phyloP scores from a whole-genome alignment of 2,329 filamentous ascomycete genomes.

The Clonostachys chloroleuca region DNA sequence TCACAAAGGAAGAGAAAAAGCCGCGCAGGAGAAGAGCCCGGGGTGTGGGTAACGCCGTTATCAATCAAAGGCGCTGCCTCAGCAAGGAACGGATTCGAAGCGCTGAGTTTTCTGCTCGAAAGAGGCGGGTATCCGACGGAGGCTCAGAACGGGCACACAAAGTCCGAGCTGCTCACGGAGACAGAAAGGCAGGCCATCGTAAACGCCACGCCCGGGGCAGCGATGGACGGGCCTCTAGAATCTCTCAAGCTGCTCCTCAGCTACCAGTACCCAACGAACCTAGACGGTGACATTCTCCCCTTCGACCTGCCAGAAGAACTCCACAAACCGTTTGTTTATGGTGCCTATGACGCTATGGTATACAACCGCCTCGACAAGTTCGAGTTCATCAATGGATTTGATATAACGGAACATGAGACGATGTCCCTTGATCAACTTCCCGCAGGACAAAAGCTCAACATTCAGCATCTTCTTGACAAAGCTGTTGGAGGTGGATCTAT shows the following conservation, averaged over 20 bases:
- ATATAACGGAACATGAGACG: constrained; percentile 1
- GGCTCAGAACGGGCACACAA: constrained; percentile 1
- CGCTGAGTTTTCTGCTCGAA: constrained; percentile 1
- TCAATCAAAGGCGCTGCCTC: neutral
- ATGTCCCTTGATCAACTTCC: constrained; percentile 3
- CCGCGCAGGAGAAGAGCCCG: neutral
- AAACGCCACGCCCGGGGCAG: neutral
- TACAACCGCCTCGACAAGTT: neutral
- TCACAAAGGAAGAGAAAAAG: too few relatives aligned
- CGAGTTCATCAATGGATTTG: constrained; percentile 6
- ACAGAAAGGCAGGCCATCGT: neutral
- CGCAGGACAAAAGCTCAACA: constrained; percentile 2
- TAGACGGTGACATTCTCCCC: constrained; percentile 2
- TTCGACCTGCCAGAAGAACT: constrained; percentile 1
- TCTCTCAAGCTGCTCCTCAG: constrained; percentile 1
- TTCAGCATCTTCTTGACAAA: constrained; percentile 2
- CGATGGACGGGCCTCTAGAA: constrained; percentile 1
- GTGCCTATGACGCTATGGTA: constrained; percentile 1
- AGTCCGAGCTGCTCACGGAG: constrained; percentile 1
- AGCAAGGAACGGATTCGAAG: neutral
- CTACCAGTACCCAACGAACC: constrained; percentile 1
- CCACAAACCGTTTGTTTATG: constrained; percentile 1
- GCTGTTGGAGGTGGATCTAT: constrained; percentile 1
- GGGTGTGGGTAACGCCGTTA: neutral
- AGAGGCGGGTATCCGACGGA: constrained; percentile 1